phyloP scores from a whole-genome alignment of 202 grass and related monocot species.

The Carex arenaria region DNA sequence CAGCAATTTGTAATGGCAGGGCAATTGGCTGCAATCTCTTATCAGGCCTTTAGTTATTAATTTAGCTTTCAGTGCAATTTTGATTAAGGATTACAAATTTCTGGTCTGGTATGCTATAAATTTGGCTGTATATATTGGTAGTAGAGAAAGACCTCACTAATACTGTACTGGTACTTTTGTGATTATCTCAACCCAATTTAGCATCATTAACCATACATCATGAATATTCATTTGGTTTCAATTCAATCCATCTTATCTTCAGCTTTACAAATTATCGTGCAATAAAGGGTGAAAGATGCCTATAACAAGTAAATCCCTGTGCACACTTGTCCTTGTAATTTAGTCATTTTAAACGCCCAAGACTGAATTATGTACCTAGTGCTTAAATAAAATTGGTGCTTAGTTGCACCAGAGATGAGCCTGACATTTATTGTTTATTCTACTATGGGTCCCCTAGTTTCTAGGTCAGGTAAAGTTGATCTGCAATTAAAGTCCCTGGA shows the following conservation, averaged over 20 bases:
- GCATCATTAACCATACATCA: neutral
- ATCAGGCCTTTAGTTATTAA: neutral
- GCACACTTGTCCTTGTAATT: neutral
- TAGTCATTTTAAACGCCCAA: neutral
- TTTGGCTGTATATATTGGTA: neutral
- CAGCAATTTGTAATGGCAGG: neutral
- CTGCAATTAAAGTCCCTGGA: neutral
- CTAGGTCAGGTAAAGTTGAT: neutral
- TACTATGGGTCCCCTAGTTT: neutral
- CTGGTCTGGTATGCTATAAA: neutral
- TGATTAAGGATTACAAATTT: neutral
- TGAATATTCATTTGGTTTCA: neutral
- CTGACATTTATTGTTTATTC: neutral
- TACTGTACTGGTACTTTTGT: neutral
- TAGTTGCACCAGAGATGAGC: neutral
- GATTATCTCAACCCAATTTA: neutral
- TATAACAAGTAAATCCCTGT: neutral
- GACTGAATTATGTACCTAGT: neutral
- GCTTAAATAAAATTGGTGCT: neutral
- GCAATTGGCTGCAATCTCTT: neutral
- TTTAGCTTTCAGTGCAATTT: neutral
- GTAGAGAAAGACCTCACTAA: neutral
- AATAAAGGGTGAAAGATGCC: neutral
- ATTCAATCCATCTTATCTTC: neutral
- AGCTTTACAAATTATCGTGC: neutral